Conservation (phyloP, 805 yeast genomes). For the Candida vartiovaarae region DNA sequence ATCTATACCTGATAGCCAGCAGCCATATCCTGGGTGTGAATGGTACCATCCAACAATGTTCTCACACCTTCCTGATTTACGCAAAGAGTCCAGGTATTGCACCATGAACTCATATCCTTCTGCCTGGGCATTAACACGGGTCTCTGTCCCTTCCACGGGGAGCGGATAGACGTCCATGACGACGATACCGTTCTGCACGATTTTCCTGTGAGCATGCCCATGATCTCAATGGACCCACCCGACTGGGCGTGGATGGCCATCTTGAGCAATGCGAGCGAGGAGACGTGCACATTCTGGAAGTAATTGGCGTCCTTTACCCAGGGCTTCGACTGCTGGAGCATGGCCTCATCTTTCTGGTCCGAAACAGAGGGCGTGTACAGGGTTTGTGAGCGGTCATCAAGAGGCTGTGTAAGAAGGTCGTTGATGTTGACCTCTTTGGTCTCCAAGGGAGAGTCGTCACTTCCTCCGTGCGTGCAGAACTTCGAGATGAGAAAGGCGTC, state of each 20-base stretch:
- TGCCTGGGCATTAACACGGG: constrained; percentile 87
- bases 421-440: constrained; percentile 14
- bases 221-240: constrained; percentile 85
- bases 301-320: constrained; percentile 55
- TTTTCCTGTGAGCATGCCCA: constrained; percentile 88
- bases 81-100: constrained; percentile 55
- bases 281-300: constrained; percentile 55
- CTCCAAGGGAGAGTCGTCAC: constrained; percentile 4
- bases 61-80: constrained; percentile 45
- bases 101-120: constrained; percentile 97
- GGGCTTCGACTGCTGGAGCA: constrained; percentile 31
- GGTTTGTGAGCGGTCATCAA: constrained; percentile 7
- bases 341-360: constrained; percentile 8
- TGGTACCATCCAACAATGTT: constrained; percentile 97
- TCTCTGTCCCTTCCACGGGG: constrained; percentile 95
- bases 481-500: constrained; percentile 1
- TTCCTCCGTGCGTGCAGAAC: background rate
- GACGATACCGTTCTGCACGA: constrained; percentile 46
- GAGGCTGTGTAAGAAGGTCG: constrained; percentile 9
- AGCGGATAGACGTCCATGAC: constrained; percentile 79
- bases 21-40: constrained; percentile 97
- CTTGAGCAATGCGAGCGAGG: constrained; percentile 64
- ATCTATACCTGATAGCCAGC: constrained; percentile 93
- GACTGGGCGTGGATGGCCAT: constrained; percentile 74
- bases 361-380: constrained; percentile 12